Percentiles rank a stretch among this genome's conserved stretches.
Evolutionary conservation across 345 rosid species (phyloP).

Genomic region (Geranium brycei): DNA sequence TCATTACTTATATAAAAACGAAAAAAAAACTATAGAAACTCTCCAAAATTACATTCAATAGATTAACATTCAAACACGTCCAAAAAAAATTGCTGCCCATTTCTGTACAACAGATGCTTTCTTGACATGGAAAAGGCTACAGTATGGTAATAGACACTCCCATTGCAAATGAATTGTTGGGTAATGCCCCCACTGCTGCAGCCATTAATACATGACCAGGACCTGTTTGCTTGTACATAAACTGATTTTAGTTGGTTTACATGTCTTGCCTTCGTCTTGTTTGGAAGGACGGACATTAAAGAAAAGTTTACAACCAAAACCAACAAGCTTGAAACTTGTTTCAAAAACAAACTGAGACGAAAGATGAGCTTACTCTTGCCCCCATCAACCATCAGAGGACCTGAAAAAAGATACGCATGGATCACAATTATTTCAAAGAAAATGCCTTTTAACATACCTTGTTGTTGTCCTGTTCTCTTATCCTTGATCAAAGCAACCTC

Average conservation of each 20-base stretch:
- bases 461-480: slow-evolving; percentile 92
- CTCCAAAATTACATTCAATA: slow-evolving; percentile 13
- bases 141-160: slow-evolving; percentile 32
- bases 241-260: slow-evolving; percentile 35
- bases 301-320: slow-evolving; percentile 40
- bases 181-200: slow-evolving; percentile 35
- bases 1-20: slow-evolving; percentile 7
- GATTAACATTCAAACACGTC: slow-evolving; percentile 17
- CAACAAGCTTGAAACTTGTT: slow-evolving; percentile 54
- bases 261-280: slow-evolving; percentile 44
- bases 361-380: slow-evolving; percentile 72
- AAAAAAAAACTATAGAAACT: slow-evolving; percentile 15
- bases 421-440: slow-evolving; percentile 26
- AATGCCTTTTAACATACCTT: slow-evolving; percentile 50
- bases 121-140: slow-evolving; percentile 23
- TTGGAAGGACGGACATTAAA: slow-evolving; percentile 30
- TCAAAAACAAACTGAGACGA: slow-evolving; percentile 60
- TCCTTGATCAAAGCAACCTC: slow-evolving; percentile 96
- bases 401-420: slow-evolving; percentile 51
- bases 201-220: slow-evolving; percentile 34
- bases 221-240: slow-evolving; percentile 36
- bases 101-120: slow-evolving; percentile 36
- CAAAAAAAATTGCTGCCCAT: slow-evolving; percentile 14
- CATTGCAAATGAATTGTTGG: slow-evolving; percentile 22
- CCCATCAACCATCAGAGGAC: slow-evolving; percentile 87